These are phyloP conservation scores for Tricholoma sp. DNA, from an alignment of 768 basidiomycete genomes.

Conservation along the genomic window DNA sequence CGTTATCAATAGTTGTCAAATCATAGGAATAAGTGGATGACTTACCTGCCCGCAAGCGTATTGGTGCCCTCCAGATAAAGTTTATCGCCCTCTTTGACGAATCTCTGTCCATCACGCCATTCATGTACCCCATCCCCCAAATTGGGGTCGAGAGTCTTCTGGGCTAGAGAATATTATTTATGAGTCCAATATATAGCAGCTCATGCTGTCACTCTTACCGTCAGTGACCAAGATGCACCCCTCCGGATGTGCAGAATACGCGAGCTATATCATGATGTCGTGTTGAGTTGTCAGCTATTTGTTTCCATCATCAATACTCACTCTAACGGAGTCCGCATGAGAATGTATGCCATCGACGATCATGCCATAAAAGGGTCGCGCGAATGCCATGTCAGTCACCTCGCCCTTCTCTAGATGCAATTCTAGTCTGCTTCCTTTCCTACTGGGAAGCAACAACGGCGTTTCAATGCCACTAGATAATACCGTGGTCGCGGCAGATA, in stretches of 20 bases:
- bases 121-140: slow-evolving; percentile 80
- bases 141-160: slow-evolving; percentile 83
- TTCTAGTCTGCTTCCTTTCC: slow-evolving; percentile 11
- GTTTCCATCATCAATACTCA: slow-evolving; percentile 30
- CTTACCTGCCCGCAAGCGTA: slow-evolving; percentile 84
- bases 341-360: slow-evolving; percentile 92
- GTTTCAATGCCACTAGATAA: slow-evolving; percentile 16
- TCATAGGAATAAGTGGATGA: not conserved
- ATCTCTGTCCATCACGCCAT: slow-evolving; percentile 80
- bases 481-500: slow-evolving; percentile 7
- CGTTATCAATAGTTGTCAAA: not conserved
- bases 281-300: not conserved
- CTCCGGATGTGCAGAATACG: slow-evolving; percentile 77
- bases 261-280: slow-evolving; percentile 43
- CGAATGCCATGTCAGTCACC: slow-evolving; percentile 39
- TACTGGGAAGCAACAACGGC: slow-evolving; percentile 16
- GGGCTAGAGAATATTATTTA: slow-evolving; percentile 40
- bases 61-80: slow-evolving; percentile 81
- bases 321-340: slow-evolving; percentile 85
- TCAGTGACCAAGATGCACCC: slow-evolving; percentile 90
- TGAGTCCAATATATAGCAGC: not conserved
- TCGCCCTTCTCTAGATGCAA: slow-evolving; percentile 2
- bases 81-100: slow-evolving; percentile 77
- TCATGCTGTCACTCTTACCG: slow-evolving; percentile 39
- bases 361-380: slow-evolving; percentile 79